Base-by-base conservation (phyloP, 2,329 filamentous ascomycete species). In the Xylariales sp. region DNA sequence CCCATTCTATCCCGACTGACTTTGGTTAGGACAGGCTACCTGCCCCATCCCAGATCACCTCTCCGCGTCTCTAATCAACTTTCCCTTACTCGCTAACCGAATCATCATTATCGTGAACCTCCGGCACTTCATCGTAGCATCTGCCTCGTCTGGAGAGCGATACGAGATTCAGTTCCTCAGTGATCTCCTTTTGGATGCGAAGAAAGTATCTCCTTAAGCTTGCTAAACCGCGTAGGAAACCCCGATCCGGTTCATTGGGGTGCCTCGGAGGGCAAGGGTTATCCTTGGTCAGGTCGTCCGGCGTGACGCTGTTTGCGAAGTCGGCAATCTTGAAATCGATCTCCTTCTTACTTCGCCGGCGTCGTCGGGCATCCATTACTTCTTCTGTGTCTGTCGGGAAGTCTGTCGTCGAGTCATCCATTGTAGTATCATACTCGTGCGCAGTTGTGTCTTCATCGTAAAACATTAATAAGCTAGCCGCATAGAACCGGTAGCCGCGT, bases 241-340 rank as follows among this genome's bases (percentile, higher is more conserved):
- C 93, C 19, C 82, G 77, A 50, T 98, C 93, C 6, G 95, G 82
- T 43, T 88, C 83, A 24, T 83, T 67, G 0, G 88, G 87, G 55
- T 94, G 79, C 42, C 79, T 75, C 5, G 93, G 93, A 12, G 93
- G 93, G 51, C 91, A 96, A 5, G 74, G 67, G 52, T 73, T 74
- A 44, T 74, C 70, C 36, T 66, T 63, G 42, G 78, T 70, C 10
- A 81, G 63, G 53, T 95, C 89, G 48, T 93, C 85, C 4, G 88
- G 86, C 2, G 90, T 97, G 24, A 97, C 83, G 55, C 91, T 96
- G 59, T 98, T 98, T 46, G 93, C 93, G 66, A 98, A 98, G 62
- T 98, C 93, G 40, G 95, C 91, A 60, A 98, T 94, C 63, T 96
- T 96, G 65, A 98, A 82, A 60, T 95, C 87, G 55, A 95, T 90